phyloP scores from a whole-genome alignment of 495 filamentous ascomycete species.

The Cercophora scortea region DNA sequence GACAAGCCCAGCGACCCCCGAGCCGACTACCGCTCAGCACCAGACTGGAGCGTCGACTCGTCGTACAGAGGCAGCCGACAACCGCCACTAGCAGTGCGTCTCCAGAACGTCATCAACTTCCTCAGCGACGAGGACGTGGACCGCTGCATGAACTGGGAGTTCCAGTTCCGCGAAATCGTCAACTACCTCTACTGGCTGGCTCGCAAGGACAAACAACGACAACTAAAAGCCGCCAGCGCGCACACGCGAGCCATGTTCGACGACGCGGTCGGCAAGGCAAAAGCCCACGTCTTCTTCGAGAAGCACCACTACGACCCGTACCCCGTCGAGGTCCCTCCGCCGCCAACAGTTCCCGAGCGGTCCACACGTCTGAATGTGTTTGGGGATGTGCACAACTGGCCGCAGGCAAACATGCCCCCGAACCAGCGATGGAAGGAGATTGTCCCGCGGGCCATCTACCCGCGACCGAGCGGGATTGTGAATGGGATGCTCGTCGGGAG shows the following conservation, averaged over 20 bases:
- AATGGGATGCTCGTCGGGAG: slow-evolving; percentile 7
- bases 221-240: slow-evolving; percentile 9
- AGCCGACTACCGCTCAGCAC: not conserved
- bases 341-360: slow-evolving; percentile 3
- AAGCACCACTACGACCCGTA: slow-evolving; percentile 11
- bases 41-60: slow-evolving; percentile 16
- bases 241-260: slow-evolving; percentile 12
- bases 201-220: slow-evolving; percentile 4
- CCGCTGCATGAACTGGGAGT: slow-evolving; percentile 18
- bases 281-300: slow-evolving; percentile 19
- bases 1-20: too few relatives aligned
- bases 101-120: slow-evolving; percentile 20
- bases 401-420: slow-evolving; percentile 1
- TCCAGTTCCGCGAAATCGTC: slow-evolving; percentile 9
- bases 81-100: slow-evolving; percentile 15
- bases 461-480: slow-evolving; percentile 2
- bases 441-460: slow-evolving; percentile 2
- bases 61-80: slow-evolving; percentile 11
- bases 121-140: slow-evolving; percentile 25
- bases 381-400: slow-evolving; percentile 7
- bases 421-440: slow-evolving; percentile 2
- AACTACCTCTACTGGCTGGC: slow-evolving; percentile 23
- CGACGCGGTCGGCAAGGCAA: slow-evolving; percentile 15
- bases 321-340: slow-evolving; percentile 5
- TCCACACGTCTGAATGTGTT: slow-evolving; percentile 17